These are phyloP conservation scores for Aspergillus nanangensis DNA, from an alignment of 495 filamentous ascomycete genomes.

Conservation along the genomic window DNA sequence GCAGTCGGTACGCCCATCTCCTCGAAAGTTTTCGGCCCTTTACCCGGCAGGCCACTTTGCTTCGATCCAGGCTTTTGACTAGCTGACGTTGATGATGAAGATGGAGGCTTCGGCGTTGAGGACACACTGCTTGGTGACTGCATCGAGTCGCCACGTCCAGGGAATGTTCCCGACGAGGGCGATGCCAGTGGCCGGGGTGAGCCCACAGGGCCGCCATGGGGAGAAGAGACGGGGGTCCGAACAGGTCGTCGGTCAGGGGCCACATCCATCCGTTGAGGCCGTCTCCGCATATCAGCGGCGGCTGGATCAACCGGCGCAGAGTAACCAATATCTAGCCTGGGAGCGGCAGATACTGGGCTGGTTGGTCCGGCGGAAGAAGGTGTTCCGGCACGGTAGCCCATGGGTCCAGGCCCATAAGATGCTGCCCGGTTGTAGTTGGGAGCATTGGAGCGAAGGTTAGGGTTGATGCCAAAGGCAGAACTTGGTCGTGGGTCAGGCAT, in stretches of 20 bases:
- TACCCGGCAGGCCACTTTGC: slow-evolving; percentile 50
- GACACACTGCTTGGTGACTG: slow-evolving; percentile 22
- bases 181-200: slow-evolving; percentile 30
- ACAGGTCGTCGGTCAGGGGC: slow-evolving; percentile 30
- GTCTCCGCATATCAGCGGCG: slow-evolving; percentile 27
- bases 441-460: slow-evolving; percentile 44
- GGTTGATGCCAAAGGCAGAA: slow-evolving; percentile 65
- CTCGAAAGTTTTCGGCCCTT: slow-evolving; percentile 94
- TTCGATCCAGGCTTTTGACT: slow-evolving; percentile 28
- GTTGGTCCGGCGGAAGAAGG: slow-evolving; percentile 26
- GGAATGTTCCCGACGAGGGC: slow-evolving; percentile 24
- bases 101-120: slow-evolving; percentile 16
- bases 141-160: slow-evolving; percentile 31
- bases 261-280: slow-evolving; percentile 28
- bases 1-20: slow-evolving; percentile 90
- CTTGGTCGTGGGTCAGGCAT: slow-evolving; percentile 50
- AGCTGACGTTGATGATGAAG: slow-evolving; percentile 21
- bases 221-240: slow-evolving; percentile 28
- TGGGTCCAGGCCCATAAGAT: slow-evolving; percentile 32
- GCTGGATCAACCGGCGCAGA: slow-evolving; percentile 46
- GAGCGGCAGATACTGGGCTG: slow-evolving; percentile 24
- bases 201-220: slow-evolving; percentile 21
- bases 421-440: slow-evolving; percentile 27
- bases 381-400: slow-evolving; percentile 37
- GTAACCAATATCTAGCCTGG: slow-evolving; percentile 50